Base-by-base conservation (phyloP, 2,329 filamentous ascomycete genomes). In the Pseudogymnoascus verrucosus region DNA sequence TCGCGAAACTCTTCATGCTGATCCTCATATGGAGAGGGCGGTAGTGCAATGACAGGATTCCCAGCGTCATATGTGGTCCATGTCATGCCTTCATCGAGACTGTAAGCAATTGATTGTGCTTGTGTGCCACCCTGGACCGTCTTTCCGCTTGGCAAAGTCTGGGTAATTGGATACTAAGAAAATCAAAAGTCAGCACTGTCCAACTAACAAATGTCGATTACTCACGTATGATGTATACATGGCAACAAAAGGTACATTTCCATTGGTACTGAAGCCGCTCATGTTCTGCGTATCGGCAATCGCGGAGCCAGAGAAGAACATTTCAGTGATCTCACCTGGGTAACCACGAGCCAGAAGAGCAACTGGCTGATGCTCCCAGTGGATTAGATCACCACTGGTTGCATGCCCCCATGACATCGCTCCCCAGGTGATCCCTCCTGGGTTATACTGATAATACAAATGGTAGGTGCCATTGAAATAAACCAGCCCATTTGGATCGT, bases 381-480 rank as follows among this genome's bases (percentile, higher is more conserved):
- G 81, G 68, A 85, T 85, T 1, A 88, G 74, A 67, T 89, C 84
- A 19, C 74, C 70, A 51, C 81, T 84, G 2, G 83, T 87, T 3
- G 84, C 84, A 69, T 88, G 85, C 14, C 86, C 85, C 86, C 86
- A 88, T 66, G 87, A 84, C 68, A 85, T 80, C 64, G 85, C 83
- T 0, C 84, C 83, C 5, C 74, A 80, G 1, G 80, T 76, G 4
- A 74, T 72, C 2, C 70, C 79, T 0, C 76, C 76, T 1, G 81
- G 80, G 62, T 82, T 82, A 80, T 79, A 84, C 70, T 88, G 85
- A 69, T 88, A 89, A 73, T 88, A 88, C 0, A 87, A 68, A 68
- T 88, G 84, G 72, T 83, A 88, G 0, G 78, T 76, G 5, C 82
- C 82, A 54, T 82, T 76, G 2, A 72, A 75, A 63, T 44, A 44